Evolutionary conservation across 345 rosid genomes (phyloP).

Genomic region (Gossypium stocksii): DNA sequence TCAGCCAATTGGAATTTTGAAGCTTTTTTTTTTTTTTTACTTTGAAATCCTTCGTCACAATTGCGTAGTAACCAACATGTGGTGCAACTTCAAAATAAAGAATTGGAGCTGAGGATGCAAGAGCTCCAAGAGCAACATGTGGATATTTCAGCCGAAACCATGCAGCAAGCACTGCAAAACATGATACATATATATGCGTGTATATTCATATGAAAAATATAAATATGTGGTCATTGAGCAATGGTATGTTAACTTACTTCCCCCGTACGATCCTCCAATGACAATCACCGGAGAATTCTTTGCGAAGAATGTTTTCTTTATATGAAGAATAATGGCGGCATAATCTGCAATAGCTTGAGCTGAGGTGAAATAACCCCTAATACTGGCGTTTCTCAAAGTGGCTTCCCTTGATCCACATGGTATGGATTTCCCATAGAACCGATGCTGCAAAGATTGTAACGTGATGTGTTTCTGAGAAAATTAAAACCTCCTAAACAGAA

Average conservation of each 20-base stretch:
- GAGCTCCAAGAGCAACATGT: slow-evolving; percentile 53
- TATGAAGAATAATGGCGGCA: slow-evolving; percentile 28
- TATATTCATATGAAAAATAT: not conserved
- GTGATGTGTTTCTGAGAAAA: not conserved
- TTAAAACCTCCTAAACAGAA: not conserved
- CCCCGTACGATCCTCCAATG: slow-evolving; percentile 44
- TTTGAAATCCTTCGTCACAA: slow-evolving; percentile 48
- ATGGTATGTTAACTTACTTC: slow-evolving; percentile 27
- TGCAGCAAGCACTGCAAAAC: slow-evolving; percentile 51
- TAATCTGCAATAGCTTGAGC: slow-evolving; percentile 45
- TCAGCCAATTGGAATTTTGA: not conserved
- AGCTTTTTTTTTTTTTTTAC: slow-evolving; percentile 21
- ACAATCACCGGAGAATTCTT: slow-evolving; percentile 34
- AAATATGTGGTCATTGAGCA: not conserved
- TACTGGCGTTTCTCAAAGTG: slow-evolving; percentile 23
- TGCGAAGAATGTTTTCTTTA: slow-evolving; percentile 25
- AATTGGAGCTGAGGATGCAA: slow-evolving; percentile 72
- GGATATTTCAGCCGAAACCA: slow-evolving; percentile 76
- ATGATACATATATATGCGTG: not conserved
- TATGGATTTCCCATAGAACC: slow-evolving; percentile 42
- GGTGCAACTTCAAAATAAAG: slow-evolving; percentile 50
- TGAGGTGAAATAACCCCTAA: slow-evolving; percentile 34
- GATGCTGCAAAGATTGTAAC: slow-evolving; percentile 26
- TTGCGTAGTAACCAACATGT: slow-evolving; percentile 38
- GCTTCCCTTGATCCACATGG: slow-evolving; percentile 26